Conservation (phyloP, 495 filamentous ascomycete genomes). For the Tuber indicum region DNA sequence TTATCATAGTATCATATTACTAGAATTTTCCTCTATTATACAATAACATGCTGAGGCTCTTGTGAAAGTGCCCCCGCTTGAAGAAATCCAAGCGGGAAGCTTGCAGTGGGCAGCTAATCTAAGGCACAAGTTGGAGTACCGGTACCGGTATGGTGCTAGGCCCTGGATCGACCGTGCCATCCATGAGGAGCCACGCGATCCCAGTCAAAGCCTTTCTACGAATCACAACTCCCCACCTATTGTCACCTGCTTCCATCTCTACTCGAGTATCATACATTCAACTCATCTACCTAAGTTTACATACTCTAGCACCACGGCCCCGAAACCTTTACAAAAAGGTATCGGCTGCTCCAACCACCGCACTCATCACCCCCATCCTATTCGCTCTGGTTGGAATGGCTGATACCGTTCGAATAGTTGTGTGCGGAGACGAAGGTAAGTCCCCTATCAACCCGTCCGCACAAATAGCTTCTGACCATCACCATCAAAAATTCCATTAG, state of each 20-base stretch:
- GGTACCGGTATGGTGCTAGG: background rate
- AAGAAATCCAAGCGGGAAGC: background rate
- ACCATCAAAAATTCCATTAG: conserved; percentile 16
- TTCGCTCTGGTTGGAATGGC: conserved; percentile 12
- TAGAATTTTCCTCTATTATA: background rate
- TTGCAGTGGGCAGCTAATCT: background rate
- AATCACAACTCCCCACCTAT: background rate
- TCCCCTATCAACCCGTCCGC: conserved; percentile 51
- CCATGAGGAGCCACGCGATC: background rate
- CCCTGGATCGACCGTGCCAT: background rate
- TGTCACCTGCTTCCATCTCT: background rate
- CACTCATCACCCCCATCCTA: background rate
- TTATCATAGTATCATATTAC: background rate
- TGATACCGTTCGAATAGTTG: conserved; percentile 74
- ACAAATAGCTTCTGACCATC: conserved; percentile 44
- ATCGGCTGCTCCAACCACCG: background rate
- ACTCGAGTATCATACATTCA: background rate
- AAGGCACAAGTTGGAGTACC: background rate
- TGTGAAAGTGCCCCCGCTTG: background rate
- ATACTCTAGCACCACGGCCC: background rate
- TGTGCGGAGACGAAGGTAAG: conserved; percentile 84
- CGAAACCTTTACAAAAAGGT: background rate
- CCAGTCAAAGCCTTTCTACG: background rate
- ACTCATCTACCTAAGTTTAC: background rate
- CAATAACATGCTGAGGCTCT: background rate